Base-by-base conservation (phyloP, 371 early-diverging fungal genomes). In the Mucor ambiguus region DNA sequence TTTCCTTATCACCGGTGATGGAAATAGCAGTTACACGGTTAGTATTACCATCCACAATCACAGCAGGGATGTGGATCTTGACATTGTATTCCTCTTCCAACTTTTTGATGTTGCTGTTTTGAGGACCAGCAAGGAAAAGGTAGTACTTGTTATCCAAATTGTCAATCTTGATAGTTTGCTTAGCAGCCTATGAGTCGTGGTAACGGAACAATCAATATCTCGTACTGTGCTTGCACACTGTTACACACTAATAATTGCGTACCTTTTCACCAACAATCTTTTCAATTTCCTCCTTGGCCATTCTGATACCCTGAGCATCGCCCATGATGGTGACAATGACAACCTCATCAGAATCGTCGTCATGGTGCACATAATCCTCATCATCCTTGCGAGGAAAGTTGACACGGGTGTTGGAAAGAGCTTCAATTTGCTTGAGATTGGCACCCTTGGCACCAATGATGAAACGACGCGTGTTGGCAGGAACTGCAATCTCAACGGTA, bases 261-360 rank as follows among this genome's bases (percentile, higher is more conserved):
- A 88, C 88, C 85, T 91, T 89, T 80, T 89, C 88, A 60, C 88
- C 83, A 54, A 95, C 92, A 63, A 95, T 87, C 58, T 81, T 85
- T 66, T 94, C 90, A 59, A 98, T 94, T 66, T 92, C 94, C 58
- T 87, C 90, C 74, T 91, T 90, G 48, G 98, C 98, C 33, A 91
- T 80, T 61, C 81, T 82, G 48, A 96, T 93, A 52, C 96, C 95
- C 48, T 88, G 84, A 54, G 79, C 79, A 79, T 96, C 95, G 67
- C 98, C 98, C 54, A 87, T 87, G 60, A 98, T 91, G 60, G 87
- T 85, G 32, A 96, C 86, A 26, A 79, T 79, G 8, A 89, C 80
- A 30, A 68, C 71, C 18, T 84, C 88, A 52, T 85, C 85, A 35
- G 87, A 82, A 33, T 85, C 85, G 24, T 86, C 87, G 10, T 77